Percentiles rank a stretch among this genome's conserved stretches.
These are phyloP conservation scores for Heritiera fomes DNA, from an alignment of 345 rosid species.

Conservation along the genomic window DNA sequence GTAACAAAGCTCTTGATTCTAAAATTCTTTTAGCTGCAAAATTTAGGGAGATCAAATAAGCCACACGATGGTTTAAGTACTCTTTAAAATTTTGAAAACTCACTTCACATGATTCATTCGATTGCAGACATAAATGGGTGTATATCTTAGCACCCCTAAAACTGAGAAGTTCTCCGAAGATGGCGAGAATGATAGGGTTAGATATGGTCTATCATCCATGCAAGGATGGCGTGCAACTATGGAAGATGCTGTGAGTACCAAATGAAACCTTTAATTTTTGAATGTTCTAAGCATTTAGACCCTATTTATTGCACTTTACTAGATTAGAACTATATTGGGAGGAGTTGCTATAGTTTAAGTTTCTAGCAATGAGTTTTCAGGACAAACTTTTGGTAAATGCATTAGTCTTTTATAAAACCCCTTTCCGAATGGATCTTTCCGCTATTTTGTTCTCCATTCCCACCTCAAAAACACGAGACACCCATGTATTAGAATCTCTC, in stretches of 20 bases:
- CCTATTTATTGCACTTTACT: background rate
- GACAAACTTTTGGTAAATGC: background rate
- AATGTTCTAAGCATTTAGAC: constrained; percentile 1
- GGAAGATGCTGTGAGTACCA: constrained; percentile 95
- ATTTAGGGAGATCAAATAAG: background rate
- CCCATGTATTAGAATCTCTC: background rate
- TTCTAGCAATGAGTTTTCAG: background rate
- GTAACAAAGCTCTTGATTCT: background rate
- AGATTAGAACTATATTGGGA: background rate
- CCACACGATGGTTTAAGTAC: background rate
- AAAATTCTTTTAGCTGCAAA: background rate
- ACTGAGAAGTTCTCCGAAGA: constrained; percentile 91
- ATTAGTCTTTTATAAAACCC: background rate
- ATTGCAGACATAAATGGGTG: constrained; percentile 67
- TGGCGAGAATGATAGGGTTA: constrained; percentile 68
- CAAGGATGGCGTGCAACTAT: constrained; percentile 99
- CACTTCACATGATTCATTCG: background rate
- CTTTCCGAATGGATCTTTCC: background rate
- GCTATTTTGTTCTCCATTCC: background rate
- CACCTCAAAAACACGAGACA: background rate
- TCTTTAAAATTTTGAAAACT: background rate
- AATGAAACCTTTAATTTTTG: constrained; percentile 15
- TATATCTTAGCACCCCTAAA: constrained; percentile 91
- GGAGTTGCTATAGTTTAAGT: background rate
- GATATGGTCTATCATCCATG: constrained; percentile 95